phyloP scores from a whole-genome alignment of 345 rosid genomes.

The Aethionema arabicum region DNA sequence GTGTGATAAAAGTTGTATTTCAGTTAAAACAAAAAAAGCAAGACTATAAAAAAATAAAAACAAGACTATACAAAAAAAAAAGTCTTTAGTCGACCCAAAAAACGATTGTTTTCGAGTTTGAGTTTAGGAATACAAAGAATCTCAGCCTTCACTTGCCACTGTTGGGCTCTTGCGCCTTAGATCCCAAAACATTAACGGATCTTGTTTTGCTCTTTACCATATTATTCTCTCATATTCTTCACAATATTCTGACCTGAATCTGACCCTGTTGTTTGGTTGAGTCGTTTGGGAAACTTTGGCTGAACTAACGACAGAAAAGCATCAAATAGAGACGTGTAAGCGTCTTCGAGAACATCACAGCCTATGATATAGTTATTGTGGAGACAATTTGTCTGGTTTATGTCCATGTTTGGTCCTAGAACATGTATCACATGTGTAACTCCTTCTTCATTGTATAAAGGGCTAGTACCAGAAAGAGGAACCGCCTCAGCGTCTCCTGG shows the following conservation, averaged over 20 bases:
- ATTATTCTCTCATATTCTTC: constrained; percentile 53
- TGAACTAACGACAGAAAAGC: constrained; percentile 59
- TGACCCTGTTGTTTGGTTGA: constrained; percentile 27
- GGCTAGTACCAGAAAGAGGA: constrained; percentile 76
- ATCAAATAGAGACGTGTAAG: constrained; percentile 77
- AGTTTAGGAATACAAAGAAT: constrained; percentile 85
- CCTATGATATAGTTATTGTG: constrained; percentile 66
- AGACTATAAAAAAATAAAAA: too few species aligned
- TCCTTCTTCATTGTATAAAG: constrained; percentile 67
- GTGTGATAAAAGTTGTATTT: too few species aligned
- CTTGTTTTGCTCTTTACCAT: constrained; percentile 48
- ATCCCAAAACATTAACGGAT: constrained; percentile 21
- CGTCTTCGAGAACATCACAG: constrained; percentile 63
- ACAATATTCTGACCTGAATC: constrained; percentile 42
- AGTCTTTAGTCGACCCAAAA: too few species aligned
- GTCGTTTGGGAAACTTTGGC: constrained; percentile 36
- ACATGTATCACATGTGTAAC: constrained; percentile 90
- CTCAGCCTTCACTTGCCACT: constrained; percentile 66
- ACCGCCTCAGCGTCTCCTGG: constrained; percentile 80
- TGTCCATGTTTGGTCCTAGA: constrained; percentile 98
- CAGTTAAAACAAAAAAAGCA: too few species aligned
- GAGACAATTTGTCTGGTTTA: constrained; percentile 70
- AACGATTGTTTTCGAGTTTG: constrained; percentile 46
- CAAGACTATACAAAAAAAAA: too few species aligned
- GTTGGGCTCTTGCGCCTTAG: constrained; percentile 26